Evolutionary conservation across 1,139 yeast species (phyloP), one percentile per base, ranked within the genome.

Genomic region (Wickerhamiella pararugosa): DNA sequence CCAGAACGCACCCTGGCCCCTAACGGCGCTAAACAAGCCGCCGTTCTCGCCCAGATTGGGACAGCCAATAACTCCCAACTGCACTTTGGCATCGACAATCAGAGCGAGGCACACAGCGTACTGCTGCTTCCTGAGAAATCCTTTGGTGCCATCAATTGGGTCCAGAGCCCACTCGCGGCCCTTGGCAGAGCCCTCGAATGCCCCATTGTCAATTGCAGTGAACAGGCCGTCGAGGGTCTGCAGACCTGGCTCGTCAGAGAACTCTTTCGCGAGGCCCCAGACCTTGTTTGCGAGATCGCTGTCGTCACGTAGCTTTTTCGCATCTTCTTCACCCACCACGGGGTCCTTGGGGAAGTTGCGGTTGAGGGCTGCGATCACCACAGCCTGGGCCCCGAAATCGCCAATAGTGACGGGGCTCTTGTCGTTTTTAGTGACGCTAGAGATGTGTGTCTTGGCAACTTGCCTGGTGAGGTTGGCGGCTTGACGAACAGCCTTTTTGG

Each of bases 91-190:
- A 55, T 87, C 79, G 37, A 78, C 92, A 43, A 90, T 77, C 50
- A 90, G 66, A 0, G 94, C 96, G 43, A 90, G 66, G 57, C 99
- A 92, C 2, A 90, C 94, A 4, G 98, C 97, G 61, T 84, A 90
- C 60, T 90, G 99, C 48, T 87, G 97, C 35, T 94, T 94, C 57
- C 99, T 70, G 45, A 90, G 66, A 57, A 90, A 90, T 0, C 99
- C 99, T 59, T 87, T 87, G 21, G 99, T 90, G 10, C 99, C 99
- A 58, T 90, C 99, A 49, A 90, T 87, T 30, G 99, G 99, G 58
- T 90, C 99, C 55, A 90, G 65, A 0, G 97, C 94, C 99, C 99
- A 90, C 60, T 82, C 76, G 49, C 97, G 69, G 29, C 95, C 94
- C 37, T 62, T 66, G 32, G 65, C 53, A 3, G 95, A 94, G 43